phyloP scores from a whole-genome alignment of 2,329 filamentous ascomycete species.

The Penicillium sp. region DNA sequence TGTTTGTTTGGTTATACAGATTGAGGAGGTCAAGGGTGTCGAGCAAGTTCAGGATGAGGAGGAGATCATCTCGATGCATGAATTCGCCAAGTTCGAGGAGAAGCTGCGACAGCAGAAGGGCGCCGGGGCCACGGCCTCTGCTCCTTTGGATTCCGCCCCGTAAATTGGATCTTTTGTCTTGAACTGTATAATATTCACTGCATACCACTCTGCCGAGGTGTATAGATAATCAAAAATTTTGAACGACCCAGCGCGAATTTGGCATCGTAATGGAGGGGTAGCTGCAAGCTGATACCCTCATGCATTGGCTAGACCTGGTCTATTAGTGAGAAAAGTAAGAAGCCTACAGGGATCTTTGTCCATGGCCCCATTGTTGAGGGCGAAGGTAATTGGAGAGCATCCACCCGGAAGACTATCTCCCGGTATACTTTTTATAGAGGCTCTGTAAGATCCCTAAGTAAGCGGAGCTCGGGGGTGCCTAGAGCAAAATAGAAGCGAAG shows the following conservation, averaged over 20 bases:
- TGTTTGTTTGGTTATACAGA: slow-evolving; percentile 53
- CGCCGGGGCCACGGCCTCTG: slow-evolving; percentile 51
- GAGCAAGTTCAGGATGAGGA: slow-evolving; percentile 88
- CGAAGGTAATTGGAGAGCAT: not conserved
- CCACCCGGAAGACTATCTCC: not conserved
- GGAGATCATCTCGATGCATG: slow-evolving; percentile 80
- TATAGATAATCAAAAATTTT: not conserved
- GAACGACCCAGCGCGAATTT: not conserved
- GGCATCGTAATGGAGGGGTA: not conserved
- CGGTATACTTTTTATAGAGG: not conserved
- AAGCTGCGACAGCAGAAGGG: slow-evolving; percentile 65
- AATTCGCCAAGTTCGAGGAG: slow-evolving; percentile 95
- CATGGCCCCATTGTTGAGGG: not conserved
- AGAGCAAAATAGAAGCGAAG: no score
- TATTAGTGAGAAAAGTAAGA: not conserved
- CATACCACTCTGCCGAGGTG: not conserved
- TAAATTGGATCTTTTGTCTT: slow-evolving; percentile 14
- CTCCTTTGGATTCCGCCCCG: slow-evolving; percentile 53
- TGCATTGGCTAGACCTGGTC: not conserved
- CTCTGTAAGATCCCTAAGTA: not conserved
- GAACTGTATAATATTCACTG: not conserved
- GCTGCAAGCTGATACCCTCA: not conserved
- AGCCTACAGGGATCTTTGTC: not conserved
- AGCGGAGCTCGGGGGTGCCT: not conserved
- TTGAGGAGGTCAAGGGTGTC: slow-evolving; percentile 93